phyloP scores from a whole-genome alignment of 2,329 filamentous ascomycete genomes.

The Raffaelea arxii region DNA sequence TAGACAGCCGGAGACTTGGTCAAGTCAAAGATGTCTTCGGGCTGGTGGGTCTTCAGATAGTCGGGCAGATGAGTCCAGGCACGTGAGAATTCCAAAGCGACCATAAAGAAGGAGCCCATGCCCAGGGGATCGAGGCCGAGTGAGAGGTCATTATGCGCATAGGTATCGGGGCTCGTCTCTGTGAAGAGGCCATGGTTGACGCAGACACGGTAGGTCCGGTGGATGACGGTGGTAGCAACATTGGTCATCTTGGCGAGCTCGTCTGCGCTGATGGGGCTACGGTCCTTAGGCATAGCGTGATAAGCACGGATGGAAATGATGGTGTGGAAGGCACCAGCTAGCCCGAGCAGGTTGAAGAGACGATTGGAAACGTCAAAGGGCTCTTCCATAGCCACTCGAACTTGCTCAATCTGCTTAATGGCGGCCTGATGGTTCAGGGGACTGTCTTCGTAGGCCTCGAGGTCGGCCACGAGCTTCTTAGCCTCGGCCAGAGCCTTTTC shows the following conservation, averaged over 20 bases:
- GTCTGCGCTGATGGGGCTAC: neutral
- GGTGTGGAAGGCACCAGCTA: constrained; percentile 1
- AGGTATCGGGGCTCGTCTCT: constrained; percentile 1
- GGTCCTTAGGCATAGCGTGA: constrained; percentile 2
- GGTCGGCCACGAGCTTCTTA: constrained; percentile 1
- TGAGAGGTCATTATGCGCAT: constrained; percentile 1
- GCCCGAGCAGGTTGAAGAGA: neutral
- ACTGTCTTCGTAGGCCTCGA: constrained; percentile 1
- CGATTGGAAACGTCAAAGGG: neutral
- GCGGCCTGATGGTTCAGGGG: neutral
- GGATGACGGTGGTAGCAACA: constrained; percentile 4
- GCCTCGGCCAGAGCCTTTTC: constrained; percentile 3
- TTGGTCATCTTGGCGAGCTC: constrained; percentile 3
- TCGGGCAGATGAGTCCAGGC: constrained; percentile 3
- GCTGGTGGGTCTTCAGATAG: neutral
- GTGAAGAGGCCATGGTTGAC: constrained; percentile 1
- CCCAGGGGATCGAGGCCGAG: neutral
- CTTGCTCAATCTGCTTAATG: neutral
- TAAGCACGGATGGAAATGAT: constrained; percentile 2
- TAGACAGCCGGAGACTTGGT: constrained; percentile 1
- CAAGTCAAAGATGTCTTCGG: constrained; percentile 5
- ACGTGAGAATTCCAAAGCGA: neutral
- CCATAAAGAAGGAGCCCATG: constrained; percentile 2
- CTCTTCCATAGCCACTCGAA: neutral
- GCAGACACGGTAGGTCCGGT: constrained; percentile 1